Percentiles rank a stretch among this genome's conserved stretches.
These are phyloP conservation scores for Athelia sp. DNA, from an alignment of 1,284 basidiomycete species.

Conservation along the genomic window DNA sequence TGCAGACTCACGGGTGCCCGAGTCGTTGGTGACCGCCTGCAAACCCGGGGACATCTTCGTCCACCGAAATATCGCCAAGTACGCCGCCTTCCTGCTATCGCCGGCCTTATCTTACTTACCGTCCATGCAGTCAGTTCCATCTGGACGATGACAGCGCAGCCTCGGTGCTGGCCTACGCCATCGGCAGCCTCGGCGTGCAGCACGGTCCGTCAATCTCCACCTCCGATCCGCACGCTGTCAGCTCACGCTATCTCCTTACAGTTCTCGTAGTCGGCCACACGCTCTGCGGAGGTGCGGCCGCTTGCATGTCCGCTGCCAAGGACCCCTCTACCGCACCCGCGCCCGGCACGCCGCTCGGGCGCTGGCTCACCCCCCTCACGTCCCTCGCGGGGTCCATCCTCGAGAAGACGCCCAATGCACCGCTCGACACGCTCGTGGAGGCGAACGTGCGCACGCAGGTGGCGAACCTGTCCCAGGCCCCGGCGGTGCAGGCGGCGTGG, in stretches of 20 bases:
- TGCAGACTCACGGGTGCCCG: conserved; percentile 56
- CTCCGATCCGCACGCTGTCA: conserved; percentile 21
- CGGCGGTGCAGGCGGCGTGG: conserved; percentile 72
- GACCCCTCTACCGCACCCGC: conserved; percentile 4
- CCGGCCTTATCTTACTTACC: conserved; percentile 17
- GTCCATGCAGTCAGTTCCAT: conserved; percentile 65
- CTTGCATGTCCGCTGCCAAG: conserved; percentile 38
- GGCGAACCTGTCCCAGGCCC: conserved; percentile 61
- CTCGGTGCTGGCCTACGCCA: conserved; percentile 79
- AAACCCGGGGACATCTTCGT: conserved; percentile 63
- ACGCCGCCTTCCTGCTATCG: conserved; percentile 39
- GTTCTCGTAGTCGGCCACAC: conserved; percentile 82
- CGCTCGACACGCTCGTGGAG: conserved; percentile 60
- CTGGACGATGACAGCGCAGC: conserved; percentile 73
- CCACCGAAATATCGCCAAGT: conserved; percentile 58
- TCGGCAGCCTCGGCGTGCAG: conserved; percentile 74
- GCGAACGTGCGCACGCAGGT: conserved; percentile 80
- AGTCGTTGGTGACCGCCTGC: conserved; percentile 42
- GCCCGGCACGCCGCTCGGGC: conserved; percentile 46
- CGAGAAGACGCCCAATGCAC: conserved; percentile 27
- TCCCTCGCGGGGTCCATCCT: conserved; percentile 46
- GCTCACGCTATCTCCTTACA: conserved; percentile 21
- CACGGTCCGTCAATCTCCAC: conserved; percentile 54
- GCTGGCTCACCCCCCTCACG: conserved; percentile 74
- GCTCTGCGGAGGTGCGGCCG: conserved; percentile 73